These are phyloP conservation scores for Leptographium wingfieldii DNA, from an alignment of 2,329 filamentous ascomycete species.

Conservation along the genomic window DNA sequence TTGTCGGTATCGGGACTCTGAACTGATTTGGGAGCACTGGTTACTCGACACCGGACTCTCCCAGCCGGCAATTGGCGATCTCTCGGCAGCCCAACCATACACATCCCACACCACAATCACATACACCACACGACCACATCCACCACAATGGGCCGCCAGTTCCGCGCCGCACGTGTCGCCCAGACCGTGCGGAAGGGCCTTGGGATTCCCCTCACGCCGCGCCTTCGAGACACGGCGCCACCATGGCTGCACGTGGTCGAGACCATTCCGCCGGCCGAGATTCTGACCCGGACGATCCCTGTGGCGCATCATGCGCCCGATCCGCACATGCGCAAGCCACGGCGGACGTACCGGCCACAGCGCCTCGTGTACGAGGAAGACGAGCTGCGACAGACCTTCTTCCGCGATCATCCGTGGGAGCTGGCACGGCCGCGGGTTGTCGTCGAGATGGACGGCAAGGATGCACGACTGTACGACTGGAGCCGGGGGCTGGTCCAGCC, in stretches of 20 bases:
- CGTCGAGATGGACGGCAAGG: slow-evolving; percentile 74
- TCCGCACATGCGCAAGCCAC: slow-evolving; percentile 49
- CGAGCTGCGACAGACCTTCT: slow-evolving; percentile 67
- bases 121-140: not conserved
- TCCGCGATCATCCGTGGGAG: slow-evolving; percentile 93
- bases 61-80: not conserved
- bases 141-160: slow-evolving; percentile 18
- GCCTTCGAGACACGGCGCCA: slow-evolving; percentile 20
- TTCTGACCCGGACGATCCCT: slow-evolving; percentile 40
- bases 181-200: slow-evolving; percentile 26
- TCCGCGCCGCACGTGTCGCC: slow-evolving; percentile 29
- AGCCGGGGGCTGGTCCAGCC: slow-evolving; percentile 59
- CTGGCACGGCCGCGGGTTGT: slow-evolving; percentile 77
- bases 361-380: slow-evolving; percentile 75
- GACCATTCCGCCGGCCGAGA: slow-evolving; percentile 44
- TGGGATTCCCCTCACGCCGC: slow-evolving; percentile 19
- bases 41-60: not conserved
- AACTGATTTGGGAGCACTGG: too few species aligned
- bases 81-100: too few species aligned
- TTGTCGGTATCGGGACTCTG: too few species aligned
- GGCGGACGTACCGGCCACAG: slow-evolving; percentile 69
- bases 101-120: too few species aligned
- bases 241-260: slow-evolving; percentile 40
- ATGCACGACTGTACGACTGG: slow-evolving; percentile 69
- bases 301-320: slow-evolving; percentile 28